Conservation (phyloP, 257 asterid species). For the Solanum ossicruentum region DNA sequence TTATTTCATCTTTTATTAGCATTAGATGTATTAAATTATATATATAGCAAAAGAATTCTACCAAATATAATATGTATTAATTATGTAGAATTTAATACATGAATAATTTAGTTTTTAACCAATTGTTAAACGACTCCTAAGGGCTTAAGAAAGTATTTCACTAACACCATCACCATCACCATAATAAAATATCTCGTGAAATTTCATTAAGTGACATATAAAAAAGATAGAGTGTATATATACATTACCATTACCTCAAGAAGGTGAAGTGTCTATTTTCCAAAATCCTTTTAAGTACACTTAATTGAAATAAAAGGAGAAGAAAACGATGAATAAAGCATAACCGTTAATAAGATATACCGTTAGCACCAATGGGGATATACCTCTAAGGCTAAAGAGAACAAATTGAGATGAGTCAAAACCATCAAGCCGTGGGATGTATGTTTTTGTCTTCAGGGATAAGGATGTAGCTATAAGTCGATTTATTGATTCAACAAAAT, state of each 20-base stretch:
- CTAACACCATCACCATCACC: background rate
- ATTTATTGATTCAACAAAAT: background rate
- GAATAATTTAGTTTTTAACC: background rate
- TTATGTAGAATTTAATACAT: background rate
- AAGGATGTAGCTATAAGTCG: background rate
- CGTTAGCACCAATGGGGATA: background rate
- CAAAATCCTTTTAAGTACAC: too few relatives aligned
- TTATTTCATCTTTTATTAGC: too few relatives aligned
- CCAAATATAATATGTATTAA: background rate
- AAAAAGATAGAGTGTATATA: too few relatives aligned
- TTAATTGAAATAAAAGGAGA: too few relatives aligned
- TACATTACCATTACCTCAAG: too few relatives aligned
- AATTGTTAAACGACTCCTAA: background rate
- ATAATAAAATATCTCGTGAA: too few relatives aligned
- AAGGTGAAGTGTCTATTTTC: too few relatives aligned
- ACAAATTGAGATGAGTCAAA: background rate
- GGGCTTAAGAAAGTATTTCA: background rate
- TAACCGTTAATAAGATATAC: background rate
- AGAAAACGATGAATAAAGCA: too few relatives aligned
- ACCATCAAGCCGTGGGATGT: background rate
- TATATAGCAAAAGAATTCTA: background rate
- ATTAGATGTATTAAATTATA: too few relatives aligned
- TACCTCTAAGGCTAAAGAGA: background rate
- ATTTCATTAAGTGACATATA: too few relatives aligned
- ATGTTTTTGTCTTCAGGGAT: background rate